Percentiles rank a stretch among this genome's conserved stretches.
phyloP scores from a whole-genome alignment of 257 asterid genomes.

The Solanum piurae region DNA sequence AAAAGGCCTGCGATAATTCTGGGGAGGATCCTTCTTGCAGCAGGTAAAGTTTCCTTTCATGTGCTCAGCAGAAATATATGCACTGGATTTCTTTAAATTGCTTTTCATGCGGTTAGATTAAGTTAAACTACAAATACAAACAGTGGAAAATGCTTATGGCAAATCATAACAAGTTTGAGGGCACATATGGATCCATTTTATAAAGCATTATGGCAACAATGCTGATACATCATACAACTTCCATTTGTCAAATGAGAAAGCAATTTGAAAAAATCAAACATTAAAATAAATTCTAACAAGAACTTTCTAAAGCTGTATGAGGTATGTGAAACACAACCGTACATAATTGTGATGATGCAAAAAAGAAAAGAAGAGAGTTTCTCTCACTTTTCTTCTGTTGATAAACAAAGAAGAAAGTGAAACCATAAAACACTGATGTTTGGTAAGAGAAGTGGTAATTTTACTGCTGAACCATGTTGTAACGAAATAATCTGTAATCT shows the following conservation, averaged over 20 bases:
- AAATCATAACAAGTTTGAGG: background rate
- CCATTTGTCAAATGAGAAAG: background rate
- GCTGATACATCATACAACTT: background rate
- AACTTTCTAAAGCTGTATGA: background rate
- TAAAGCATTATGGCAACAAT: background rate
- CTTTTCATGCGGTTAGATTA: background rate
- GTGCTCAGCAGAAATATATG: background rate
- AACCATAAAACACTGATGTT: background rate
- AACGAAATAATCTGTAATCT: background rate
- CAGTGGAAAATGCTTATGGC: background rate
- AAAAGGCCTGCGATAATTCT: constrained; percentile 78
- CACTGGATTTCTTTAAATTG: background rate
- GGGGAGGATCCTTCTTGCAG: constrained; percentile 98
- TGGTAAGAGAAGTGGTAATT: background rate
- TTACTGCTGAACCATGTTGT: background rate
- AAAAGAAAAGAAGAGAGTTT: background rate
- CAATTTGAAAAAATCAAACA: background rate
- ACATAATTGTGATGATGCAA: background rate
- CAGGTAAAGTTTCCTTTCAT: constrained; percentile 43
- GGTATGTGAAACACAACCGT: background rate
- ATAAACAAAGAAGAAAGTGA: background rate
- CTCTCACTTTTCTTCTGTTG: background rate
- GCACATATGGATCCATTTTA: background rate
- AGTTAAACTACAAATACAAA: background rate
- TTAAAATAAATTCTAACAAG: background rate